Conservation (phyloP, 495 filamentous ascomycete species). For the Extremus antarcticus region DNA sequence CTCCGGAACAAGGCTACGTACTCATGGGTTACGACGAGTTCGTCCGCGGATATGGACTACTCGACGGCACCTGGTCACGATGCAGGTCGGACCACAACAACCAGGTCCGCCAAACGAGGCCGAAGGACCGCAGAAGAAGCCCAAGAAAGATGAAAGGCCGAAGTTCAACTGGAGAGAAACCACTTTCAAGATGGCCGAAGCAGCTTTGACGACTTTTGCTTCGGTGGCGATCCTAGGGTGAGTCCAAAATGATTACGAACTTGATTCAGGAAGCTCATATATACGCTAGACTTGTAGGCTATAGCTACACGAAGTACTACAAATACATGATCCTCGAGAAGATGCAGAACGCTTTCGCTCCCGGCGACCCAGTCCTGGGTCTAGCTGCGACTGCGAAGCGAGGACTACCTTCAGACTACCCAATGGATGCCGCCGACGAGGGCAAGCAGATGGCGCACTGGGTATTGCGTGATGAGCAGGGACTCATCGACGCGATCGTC, state of each 20-base stretch:
- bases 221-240: constrained; percentile 71
- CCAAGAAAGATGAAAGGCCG: not conserved
- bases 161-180: constrained; percentile 36
- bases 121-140: not conserved
- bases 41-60: not conserved
- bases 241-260: constrained; percentile 21
- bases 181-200: constrained; percentile 70
- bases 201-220: constrained; percentile 76
- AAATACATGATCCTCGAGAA: constrained; percentile 80
- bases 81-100: not conserved
- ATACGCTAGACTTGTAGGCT: constrained; percentile 55
- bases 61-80: constrained; percentile 1
- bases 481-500: constrained; percentile 66
- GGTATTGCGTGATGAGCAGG: constrained; percentile 72
- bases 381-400: constrained; percentile 61
- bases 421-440: constrained; percentile 26
- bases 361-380: constrained; percentile 83
- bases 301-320: constrained; percentile 75
- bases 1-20: not conserved
- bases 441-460: constrained; percentile 54
- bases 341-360: constrained; percentile 85
- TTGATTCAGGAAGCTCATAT: not conserved
- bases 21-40: not conserved
- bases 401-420: not conserved
- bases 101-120: constrained; percentile 3